Conservation (phyloP, 2,329 filamentous ascomycete species). For the Dryadomyces quercivorus region DNA sequence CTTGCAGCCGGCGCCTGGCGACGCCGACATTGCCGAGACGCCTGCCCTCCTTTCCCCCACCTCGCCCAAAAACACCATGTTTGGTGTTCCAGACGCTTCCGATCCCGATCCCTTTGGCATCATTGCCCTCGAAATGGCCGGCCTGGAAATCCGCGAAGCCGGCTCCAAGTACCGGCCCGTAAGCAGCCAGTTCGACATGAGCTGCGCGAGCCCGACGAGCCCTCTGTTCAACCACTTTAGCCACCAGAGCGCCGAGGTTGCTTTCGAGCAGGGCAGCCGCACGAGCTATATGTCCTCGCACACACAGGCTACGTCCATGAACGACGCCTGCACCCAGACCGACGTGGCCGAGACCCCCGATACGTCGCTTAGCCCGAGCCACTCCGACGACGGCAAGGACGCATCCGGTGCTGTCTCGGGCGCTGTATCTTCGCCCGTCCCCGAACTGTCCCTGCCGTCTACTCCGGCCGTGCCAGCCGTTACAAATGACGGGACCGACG, state of each 20-base stretch:
- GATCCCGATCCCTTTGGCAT: constrained; percentile 92
- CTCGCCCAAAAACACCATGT: constrained; percentile 25
- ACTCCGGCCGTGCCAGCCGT: too few relatives aligned
- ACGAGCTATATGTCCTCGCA: constrained; percentile 65
- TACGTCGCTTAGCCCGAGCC: constrained; percentile 41
- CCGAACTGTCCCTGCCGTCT: not conserved
- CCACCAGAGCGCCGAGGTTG: constrained; percentile 55
- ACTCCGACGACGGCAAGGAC: constrained; percentile 34
- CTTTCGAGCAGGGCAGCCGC: constrained; percentile 46
- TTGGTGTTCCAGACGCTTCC: constrained; percentile 66
- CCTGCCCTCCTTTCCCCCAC: constrained; percentile 22
- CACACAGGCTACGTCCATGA: constrained; percentile 59
- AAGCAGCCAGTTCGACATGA: constrained; percentile 65
- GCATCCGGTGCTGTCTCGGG: not conserved
- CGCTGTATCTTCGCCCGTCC: not conserved
- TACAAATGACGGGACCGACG: constrained; percentile 1
- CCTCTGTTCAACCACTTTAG: constrained; percentile 49
- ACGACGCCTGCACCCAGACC: constrained; percentile 55
- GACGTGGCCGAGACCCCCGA: constrained; percentile 38
- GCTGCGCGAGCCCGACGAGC: constrained; percentile 63
- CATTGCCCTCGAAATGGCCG: constrained; percentile 78
- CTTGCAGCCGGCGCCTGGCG: constrained; percentile 60
- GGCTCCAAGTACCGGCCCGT: constrained; percentile 61
- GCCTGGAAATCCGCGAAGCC: constrained; percentile 83
- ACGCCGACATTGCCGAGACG: constrained; percentile 43